Evolutionary conservation across 2,329 filamentous ascomycete species (phyloP).

Genomic region (Lecanicillium sp.): DNA sequence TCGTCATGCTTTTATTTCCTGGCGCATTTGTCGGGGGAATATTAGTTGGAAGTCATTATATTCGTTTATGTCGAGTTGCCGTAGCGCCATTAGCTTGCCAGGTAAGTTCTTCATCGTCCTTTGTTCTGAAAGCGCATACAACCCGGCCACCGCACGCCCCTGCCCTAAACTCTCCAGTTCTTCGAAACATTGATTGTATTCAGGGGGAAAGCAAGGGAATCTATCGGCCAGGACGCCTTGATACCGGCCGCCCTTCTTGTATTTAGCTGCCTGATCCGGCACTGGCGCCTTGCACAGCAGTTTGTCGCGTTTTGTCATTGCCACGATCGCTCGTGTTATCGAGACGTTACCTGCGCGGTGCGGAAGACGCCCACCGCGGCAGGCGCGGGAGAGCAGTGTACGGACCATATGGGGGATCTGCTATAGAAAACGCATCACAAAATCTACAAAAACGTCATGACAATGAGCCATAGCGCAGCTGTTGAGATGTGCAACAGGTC

Average conservation of each 20-base stretch:
- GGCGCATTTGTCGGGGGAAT: background rate
- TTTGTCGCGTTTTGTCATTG: background rate
- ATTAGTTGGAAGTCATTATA: constrained; percentile 3
- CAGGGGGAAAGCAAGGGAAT: background rate
- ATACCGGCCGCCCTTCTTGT: background rate
- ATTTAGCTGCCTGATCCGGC: background rate
- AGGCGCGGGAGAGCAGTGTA: too few species aligned
- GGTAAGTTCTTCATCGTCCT: constrained; percentile 5
- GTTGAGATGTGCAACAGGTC: too few species aligned
- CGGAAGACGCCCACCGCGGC: too few species aligned
- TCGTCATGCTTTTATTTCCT: constrained; percentile 4
- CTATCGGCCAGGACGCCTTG: background rate
- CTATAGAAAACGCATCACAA: too few species aligned
- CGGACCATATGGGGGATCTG: too few species aligned
- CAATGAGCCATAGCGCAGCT: too few species aligned
- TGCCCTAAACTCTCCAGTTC: constrained; percentile 2
- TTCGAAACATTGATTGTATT: constrained; percentile 1
- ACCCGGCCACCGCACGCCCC: background rate
- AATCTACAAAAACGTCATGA: too few species aligned
- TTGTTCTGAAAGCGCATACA: constrained; percentile 2
- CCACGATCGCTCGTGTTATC: too few species aligned
- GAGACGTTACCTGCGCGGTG: too few species aligned
- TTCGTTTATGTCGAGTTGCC: background rate
- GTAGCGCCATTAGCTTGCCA: background rate
- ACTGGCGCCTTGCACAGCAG: background rate